A percentile compares a stretch with the other conserved stretches of the same genome.
phyloP scores from a whole-genome alignment of 2,329 filamentous ascomycete genomes.

The Cercospora brassicicola region DNA sequence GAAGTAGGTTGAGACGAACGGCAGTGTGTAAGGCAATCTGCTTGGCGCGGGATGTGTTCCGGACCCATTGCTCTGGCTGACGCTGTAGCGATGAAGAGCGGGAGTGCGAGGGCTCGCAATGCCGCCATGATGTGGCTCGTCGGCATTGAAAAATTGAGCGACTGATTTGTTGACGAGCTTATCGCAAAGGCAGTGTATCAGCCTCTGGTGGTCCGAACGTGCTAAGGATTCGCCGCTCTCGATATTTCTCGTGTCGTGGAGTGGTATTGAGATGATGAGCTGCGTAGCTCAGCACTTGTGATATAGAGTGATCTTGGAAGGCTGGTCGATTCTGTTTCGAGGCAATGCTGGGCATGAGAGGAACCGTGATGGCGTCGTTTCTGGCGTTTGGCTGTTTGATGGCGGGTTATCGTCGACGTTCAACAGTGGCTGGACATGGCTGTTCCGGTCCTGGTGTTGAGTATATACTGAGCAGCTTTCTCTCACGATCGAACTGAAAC shows the following conservation, averaged over 20 bases:
- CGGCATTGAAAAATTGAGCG: background rate
- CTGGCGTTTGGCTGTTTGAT: background rate
- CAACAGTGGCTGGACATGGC: background rate
- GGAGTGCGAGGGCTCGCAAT: background rate
- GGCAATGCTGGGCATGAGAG: background rate
- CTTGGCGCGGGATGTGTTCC: background rate
- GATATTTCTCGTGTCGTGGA: background rate
- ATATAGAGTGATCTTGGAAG: background rate
- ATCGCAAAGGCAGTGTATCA: background rate
- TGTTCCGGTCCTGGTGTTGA: background rate
- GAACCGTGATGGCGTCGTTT: background rate
- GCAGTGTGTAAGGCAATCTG: background rate
- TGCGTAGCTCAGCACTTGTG: background rate
- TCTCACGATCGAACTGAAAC: background rate
- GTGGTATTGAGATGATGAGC: background rate
- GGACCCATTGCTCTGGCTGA: background rate
- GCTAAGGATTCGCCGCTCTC: background rate
- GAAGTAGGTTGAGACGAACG: background rate
- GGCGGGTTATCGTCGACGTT: background rate
- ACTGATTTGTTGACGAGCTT: no score
- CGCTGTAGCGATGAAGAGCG: background rate
- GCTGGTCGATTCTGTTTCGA: background rate
- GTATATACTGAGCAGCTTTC: no score
- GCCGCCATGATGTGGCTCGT: background rate
- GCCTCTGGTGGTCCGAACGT: background rate